Base-by-base conservation (phyloP, 1,284 basidiomycete genomes). In the Puccinia hordei region DNA sequence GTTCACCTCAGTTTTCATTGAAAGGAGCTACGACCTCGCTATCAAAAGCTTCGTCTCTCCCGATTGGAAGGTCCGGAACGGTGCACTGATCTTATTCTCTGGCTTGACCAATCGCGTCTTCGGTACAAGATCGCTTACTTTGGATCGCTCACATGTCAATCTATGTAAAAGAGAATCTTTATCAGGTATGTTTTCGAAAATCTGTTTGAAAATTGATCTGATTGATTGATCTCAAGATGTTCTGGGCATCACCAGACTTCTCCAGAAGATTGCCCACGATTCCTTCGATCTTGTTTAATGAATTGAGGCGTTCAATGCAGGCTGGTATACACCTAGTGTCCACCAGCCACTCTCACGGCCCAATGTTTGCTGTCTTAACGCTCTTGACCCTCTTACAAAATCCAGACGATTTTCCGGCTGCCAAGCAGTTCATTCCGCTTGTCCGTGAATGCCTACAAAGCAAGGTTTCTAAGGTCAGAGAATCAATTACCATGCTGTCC, bases 51-150 rank as follows among this genome's bases (percentile, higher is more conserved):
- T 80, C 30, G 57, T 72, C 15, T 80, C 78, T 55, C 24, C 44
- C 15, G 78, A 80, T 66, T 80, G 78, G 78, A 59, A 41, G 46
- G 68, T 80, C 46, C 78, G 78, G 2, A 80, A 80, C 44, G 78
- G 68, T 22, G 78, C 78, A 24, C 57, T 80, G 35, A 80, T 80
- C 49, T 71, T 80, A 12, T 80, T 80, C 57, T 72, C 78, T 44
- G 78, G 78, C 35, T 63, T 80, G 44, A 80, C 69, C 17, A 72
- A 61, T 63, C 53, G 78, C 12, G 68, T 72, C 55, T 80, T 80
- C 46, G 69, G 57, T 22, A 65, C 55, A 12, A 61, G 69, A 59
- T 51, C 55, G 6, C 30, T 80, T 27, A 59, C 51, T 19, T 49
- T 73, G 30, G 69, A 72, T 55, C 66, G 78, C 46, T 72, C 78